Percentiles rank a stretch among this genome's conserved stretches.
Evolutionary conservation across 192 early-diverging fungal species (phyloP).

Genomic region (Radiomyces spectabilis): DNA sequence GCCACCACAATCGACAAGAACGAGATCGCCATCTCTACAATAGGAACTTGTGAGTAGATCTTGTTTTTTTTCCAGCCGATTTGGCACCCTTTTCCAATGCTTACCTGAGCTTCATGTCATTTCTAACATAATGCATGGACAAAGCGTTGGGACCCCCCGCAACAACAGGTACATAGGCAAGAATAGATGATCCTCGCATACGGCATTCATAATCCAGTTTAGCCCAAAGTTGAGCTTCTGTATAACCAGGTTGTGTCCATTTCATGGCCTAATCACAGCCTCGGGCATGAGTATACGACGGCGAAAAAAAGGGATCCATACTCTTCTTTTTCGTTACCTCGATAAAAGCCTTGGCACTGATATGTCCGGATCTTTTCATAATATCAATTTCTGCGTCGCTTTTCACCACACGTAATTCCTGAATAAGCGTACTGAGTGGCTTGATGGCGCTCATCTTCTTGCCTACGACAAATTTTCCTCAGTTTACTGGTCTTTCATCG

Average conservation of each 20-base stretch:
- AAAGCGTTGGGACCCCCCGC: constrained; percentile 87
- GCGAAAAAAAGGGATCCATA: too few species aligned
- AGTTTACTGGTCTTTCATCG: background rate
- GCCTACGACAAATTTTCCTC: constrained; percentile 5
- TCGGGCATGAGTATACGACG: background rate
- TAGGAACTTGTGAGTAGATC: background rate
- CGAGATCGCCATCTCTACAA: constrained; percentile 64
- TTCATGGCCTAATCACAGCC: constrained; percentile 50
- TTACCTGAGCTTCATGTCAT: constrained; percentile 56
- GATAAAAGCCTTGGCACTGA: constrained; percentile 75
- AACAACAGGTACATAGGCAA: constrained; percentile 95
- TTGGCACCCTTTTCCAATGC: too few species aligned
- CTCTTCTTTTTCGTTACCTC: too few species aligned
- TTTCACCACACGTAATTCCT: constrained; percentile 74
- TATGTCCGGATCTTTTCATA: constrained; percentile 68
- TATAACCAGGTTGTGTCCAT: constrained; percentile 56
- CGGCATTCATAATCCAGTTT: constrained; percentile 68
- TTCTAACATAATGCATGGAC: constrained; percentile 92
- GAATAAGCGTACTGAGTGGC: constrained; percentile 56
- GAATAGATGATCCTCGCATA: constrained; percentile 49
- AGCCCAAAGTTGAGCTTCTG: constrained; percentile 71
- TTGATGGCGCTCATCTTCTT: constrained; percentile 11
- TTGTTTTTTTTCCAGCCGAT: background rate
- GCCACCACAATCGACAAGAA: constrained; percentile 88
- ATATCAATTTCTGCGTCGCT: constrained; percentile 66